Conservation (phyloP, 2,329 filamentous ascomycete species). For the Emmonsiellopsis sp. region DNA sequence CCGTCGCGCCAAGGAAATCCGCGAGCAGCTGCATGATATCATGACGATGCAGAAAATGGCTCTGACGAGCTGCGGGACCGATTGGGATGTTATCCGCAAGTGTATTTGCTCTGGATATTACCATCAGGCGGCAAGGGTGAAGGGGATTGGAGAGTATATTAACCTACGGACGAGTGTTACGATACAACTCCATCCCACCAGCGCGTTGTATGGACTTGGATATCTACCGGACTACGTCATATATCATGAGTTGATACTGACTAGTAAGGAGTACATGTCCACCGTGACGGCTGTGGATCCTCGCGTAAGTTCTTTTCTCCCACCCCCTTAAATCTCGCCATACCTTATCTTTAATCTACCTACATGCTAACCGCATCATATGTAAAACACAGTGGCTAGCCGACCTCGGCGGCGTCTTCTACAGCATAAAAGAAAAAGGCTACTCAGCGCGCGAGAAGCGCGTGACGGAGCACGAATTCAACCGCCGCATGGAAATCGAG, state of each 20-base stretch:
- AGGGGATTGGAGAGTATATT: slow-evolving; percentile 94
- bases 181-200: slow-evolving; percentile 89
- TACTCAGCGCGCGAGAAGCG: slow-evolving; percentile 81
- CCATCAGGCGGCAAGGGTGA: slow-evolving; percentile 91
- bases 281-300: slow-evolving; percentile 94
- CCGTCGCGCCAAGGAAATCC: slow-evolving; percentile 83
- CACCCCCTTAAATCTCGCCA: not conserved
- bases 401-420: slow-evolving; percentile 93
- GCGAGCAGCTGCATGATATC: slow-evolving; percentile 87
- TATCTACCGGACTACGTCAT: slow-evolving; percentile 95
- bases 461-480: slow-evolving; percentile 85
- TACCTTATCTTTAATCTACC: no score
- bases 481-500: slow-evolving; percentile 86
- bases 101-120: slow-evolving; percentile 98
- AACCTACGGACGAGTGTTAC: slow-evolving; percentile 91
- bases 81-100: slow-evolving; percentile 92
- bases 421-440: slow-evolving; percentile 94
- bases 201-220: slow-evolving; percentile 81
- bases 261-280: slow-evolving; percentile 95
- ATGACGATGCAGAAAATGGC: slow-evolving; percentile 90
- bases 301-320: slow-evolving; percentile 41
- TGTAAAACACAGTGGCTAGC: slow-evolving; percentile 61
- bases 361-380: not conserved
- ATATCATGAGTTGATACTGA: slow-evolving; percentile 96
- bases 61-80: slow-evolving; percentile 80